Percentiles rank a stretch among this genome's conserved stretches.
phyloP scores from a whole-genome alignment of 306 rosid genomes.

The Leucaena leucocephala region DNA sequence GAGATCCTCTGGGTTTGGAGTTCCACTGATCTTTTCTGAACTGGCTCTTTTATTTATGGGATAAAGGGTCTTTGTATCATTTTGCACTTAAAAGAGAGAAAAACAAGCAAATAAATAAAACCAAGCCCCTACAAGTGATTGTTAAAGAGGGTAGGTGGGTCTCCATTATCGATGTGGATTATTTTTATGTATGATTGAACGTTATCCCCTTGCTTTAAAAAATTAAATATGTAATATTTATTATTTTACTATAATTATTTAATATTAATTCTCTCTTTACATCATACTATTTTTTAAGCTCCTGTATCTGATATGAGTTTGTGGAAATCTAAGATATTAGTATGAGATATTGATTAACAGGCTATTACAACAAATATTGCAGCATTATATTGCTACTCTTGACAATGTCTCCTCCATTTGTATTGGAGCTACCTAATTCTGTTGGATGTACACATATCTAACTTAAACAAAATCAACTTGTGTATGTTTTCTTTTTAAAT shows the following conservation, averaged over 20 bases:
- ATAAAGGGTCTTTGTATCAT: not conserved
- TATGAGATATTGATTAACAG: no score
- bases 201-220: not conserved
- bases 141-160: not conserved
- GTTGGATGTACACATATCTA: no score
- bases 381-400: no score
- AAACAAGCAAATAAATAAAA: not conserved
- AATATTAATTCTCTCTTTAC: no score
- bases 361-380: not conserved
- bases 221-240: not conserved
- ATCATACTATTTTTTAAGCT: no score
- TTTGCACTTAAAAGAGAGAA: not conserved
- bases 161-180: not conserved
- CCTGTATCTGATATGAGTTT: no score
- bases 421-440: no score
- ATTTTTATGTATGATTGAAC: not conserved
- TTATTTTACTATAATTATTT: not conserved
- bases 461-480: no score
- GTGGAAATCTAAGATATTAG: not conserved
- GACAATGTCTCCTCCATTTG: no score
- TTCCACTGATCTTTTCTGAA: slow-evolving; percentile 20
- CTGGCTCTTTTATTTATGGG: not conserved
- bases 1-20: slow-evolving; percentile 23
- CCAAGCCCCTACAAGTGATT: not conserved
- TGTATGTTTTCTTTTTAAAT: no score